phyloP scores from a whole-genome alignment of 352 stramenopile genomes.

The Pythium phragmitis region DNA sequence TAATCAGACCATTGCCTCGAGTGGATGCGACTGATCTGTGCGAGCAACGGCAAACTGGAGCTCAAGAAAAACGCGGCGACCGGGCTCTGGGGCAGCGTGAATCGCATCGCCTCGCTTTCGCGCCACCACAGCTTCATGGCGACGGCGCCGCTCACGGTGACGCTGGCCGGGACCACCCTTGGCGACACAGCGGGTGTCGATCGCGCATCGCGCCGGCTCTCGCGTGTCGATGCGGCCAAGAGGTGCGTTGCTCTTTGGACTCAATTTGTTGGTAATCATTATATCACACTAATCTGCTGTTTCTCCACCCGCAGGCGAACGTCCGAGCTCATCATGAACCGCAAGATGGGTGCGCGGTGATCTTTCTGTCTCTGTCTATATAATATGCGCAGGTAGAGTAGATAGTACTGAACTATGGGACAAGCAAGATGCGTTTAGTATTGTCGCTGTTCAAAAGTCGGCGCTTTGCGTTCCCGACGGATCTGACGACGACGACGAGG shows the following conservation, averaged over 20 bases:
- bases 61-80: conserved; percentile 88
- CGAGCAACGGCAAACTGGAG: conserved; percentile 83
- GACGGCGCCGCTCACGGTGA: conserved; percentile 45
- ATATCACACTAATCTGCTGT: neutral
- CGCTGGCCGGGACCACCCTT: conserved; percentile 15
- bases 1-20: conserved; percentile 78
- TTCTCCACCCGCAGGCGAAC: conserved; percentile 46
- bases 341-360: conserved; percentile 49
- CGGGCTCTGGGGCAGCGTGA: conserved; percentile 82
- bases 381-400: conserved; percentile 17
- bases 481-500: conserved; percentile 29
- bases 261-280: neutral
- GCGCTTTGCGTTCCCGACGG: conserved; percentile 45
- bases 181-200: conserved; percentile 34
- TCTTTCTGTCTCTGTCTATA: conserved; percentile 1
- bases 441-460: conserved; percentile 56
- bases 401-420: conserved; percentile 1
- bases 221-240: conserved; percentile 70
- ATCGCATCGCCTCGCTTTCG: conserved; percentile 81
- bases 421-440: conserved; percentile 11
- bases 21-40: conserved; percentile 86
- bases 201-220: conserved; percentile 50
- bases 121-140: conserved; percentile 84
- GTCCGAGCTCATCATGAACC: conserved; percentile 84
- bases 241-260: conserved; percentile 44